Evolutionary conservation across 2,329 filamentous ascomycete species (phyloP).

Genomic region (Nigrospora oryzae): DNA sequence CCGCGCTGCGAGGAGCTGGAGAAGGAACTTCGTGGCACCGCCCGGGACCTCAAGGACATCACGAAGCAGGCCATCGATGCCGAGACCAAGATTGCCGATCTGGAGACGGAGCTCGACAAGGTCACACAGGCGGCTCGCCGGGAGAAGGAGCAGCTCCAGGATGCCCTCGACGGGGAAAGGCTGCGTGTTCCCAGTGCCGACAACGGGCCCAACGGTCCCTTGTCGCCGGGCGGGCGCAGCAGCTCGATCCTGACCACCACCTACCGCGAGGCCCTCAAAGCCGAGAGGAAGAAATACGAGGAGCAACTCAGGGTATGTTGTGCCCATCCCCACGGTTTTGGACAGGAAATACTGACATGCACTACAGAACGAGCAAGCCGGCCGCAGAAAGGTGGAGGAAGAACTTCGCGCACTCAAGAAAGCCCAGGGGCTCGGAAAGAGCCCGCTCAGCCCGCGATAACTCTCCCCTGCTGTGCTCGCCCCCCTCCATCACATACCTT

Average conservation of each 20-base stretch:
- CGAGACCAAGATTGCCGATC: slow-evolving; percentile 22
- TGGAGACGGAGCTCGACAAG: slow-evolving; percentile 21
- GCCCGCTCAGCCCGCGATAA: slow-evolving; percentile 3
- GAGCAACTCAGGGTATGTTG: slow-evolving; percentile 23
- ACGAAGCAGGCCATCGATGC: slow-evolving; percentile 23
- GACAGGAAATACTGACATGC: slow-evolving; percentile 7
- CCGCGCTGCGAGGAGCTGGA: slow-evolving; percentile 44
- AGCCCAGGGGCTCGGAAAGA: slow-evolving; percentile 16
- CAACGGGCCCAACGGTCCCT: slow-evolving; percentile 12
- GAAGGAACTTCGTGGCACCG: slow-evolving; percentile 56
- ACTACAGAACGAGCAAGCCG: slow-evolving; percentile 19
- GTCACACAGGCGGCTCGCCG: slow-evolving; percentile 15
- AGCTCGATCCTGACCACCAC: slow-evolving; percentile 23
- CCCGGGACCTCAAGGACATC: slow-evolving; percentile 20
- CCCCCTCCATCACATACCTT: too few relatives aligned
- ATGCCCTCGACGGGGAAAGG: slow-evolving; percentile 21
- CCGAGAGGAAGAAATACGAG: slow-evolving; percentile 24
- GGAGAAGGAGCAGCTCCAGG: slow-evolving; percentile 22
- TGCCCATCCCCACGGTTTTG: background rate
- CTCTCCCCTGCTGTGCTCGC: too few relatives aligned
- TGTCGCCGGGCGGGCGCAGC: slow-evolving; percentile 16
- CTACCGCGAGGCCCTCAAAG: slow-evolving; percentile 19
- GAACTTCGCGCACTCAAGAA: slow-evolving; percentile 20
- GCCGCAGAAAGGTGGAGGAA: slow-evolving; percentile 21
- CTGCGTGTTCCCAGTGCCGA: slow-evolving; percentile 3